Evolutionary conservation across 2,329 filamentous ascomycete species (phyloP).

Genomic region (Calonectria pseudoreteaudii): DNA sequence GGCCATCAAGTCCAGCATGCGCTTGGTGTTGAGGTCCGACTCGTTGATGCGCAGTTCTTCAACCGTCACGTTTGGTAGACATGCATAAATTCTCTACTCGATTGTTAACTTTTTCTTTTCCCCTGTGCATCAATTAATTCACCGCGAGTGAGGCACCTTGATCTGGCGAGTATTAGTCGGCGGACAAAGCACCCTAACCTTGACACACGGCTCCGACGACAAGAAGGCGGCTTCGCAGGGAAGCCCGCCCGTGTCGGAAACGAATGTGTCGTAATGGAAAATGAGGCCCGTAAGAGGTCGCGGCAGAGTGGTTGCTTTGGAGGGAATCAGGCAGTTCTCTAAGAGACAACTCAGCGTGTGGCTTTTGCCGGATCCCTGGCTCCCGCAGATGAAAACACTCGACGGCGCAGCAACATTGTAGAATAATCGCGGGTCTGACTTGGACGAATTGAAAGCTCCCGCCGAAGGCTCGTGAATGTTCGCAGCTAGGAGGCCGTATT

Average conservation of each 20-base stretch:
- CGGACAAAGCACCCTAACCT: slow-evolving; percentile 66
- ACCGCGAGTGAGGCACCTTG: slow-evolving; percentile 38
- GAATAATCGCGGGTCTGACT: slow-evolving; percentile 48
- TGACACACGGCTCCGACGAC: slow-evolving; percentile 54
- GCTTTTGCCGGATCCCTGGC: slow-evolving; percentile 73
- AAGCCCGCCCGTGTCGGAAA: slow-evolving; percentile 58
- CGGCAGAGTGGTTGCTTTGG: slow-evolving; percentile 57
- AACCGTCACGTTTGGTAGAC: slow-evolving; percentile 58
- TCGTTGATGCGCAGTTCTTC: slow-evolving; percentile 64
- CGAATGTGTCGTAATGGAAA: slow-evolving; percentile 73
- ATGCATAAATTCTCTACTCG: slow-evolving; percentile 52
- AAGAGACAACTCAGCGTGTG: slow-evolving; percentile 68
- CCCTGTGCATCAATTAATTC: neutral
- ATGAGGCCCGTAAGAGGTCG: slow-evolving; percentile 70
- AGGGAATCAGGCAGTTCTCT: slow-evolving; percentile 67
- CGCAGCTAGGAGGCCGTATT: slow-evolving; percentile 5
- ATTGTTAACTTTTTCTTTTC: neutral
- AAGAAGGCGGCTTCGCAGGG: slow-evolving; percentile 73
- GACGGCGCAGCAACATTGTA: slow-evolving; percentile 64
- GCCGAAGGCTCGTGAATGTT: neutral
- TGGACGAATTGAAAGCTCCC: neutral
- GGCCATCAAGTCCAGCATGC: slow-evolving; percentile 72
- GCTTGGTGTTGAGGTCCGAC: slow-evolving; percentile 64
- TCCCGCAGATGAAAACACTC: slow-evolving; percentile 73
- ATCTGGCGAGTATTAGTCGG: slow-evolving; percentile 62